Conservation (phyloP, 768 basidiomycete species). For the Amanita molliuscula region DNA sequence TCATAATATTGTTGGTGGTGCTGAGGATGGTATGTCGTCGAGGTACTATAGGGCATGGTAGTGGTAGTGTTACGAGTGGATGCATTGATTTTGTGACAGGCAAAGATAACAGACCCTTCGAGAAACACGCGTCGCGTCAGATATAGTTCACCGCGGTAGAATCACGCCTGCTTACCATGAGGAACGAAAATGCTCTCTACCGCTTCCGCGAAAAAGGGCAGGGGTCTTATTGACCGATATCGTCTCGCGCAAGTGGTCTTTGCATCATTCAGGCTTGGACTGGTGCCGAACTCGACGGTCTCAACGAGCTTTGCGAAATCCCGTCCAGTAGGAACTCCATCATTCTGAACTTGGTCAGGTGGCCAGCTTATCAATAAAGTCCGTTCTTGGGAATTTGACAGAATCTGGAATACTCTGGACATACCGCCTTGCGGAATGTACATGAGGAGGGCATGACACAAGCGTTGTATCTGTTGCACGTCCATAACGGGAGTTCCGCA, state of each 20-base stretch:
- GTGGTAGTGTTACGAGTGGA: slow-evolving; percentile 29
- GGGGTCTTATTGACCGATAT: slow-evolving; percentile 63
- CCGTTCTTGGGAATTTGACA: slow-evolving; percentile 49
- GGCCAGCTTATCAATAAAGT: slow-evolving; percentile 69
- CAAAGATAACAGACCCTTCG: slow-evolving; percentile 60
- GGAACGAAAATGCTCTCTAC: slow-evolving; percentile 88
- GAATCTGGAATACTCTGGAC: slow-evolving; percentile 70
- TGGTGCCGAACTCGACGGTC: slow-evolving; percentile 51
- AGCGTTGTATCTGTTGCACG: slow-evolving; percentile 43
- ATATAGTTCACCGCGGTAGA: slow-evolving; percentile 17
- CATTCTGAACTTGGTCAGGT: slow-evolving; percentile 33
- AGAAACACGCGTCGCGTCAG: slow-evolving; percentile 17
- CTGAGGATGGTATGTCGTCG: slow-evolving; percentile 21
- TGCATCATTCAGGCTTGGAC: slow-evolving; percentile 49
- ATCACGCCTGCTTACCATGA: slow-evolving; percentile 51
- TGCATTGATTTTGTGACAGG: slow-evolving; percentile 56
- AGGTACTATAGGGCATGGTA: slow-evolving; percentile 34
- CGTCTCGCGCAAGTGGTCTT: slow-evolving; percentile 83
- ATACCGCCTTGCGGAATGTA: slow-evolving; percentile 42
- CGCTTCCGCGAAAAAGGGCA: slow-evolving; percentile 48
- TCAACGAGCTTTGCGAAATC: slow-evolving; percentile 55
- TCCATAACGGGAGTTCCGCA: slow-evolving; percentile 68
- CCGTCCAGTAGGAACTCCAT: slow-evolving; percentile 28
- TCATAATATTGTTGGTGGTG: slow-evolving; percentile 33
- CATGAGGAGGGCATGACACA: slow-evolving; percentile 48